A percentile compares a stretch with the other conserved stretches of the same genome.
Conservation (phyloP, 805 yeast species). For the Priceomyces carsonii region DNA sequence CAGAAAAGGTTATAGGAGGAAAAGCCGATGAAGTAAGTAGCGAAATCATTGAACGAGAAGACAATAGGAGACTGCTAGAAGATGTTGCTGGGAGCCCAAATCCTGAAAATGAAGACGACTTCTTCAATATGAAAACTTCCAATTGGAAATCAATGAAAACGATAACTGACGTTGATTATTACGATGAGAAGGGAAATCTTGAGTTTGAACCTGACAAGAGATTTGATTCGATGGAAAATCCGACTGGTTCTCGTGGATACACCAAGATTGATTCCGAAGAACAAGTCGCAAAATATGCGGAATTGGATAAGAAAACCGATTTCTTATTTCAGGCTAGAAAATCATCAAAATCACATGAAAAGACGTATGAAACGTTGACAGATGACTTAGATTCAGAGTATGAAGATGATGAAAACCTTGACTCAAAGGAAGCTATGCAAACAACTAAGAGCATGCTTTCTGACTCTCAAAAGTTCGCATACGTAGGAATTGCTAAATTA, state of each 20-base stretch:
- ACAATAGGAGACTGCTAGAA: background rate
- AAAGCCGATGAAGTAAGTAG: background rate
- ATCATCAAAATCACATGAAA: slow-evolving; percentile 28
- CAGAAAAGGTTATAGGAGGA: slow-evolving; percentile 8
- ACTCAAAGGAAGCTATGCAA: slow-evolving; percentile 65
- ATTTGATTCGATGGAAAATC: slow-evolving; percentile 40
- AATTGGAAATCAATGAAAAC: slow-evolving; percentile 90
- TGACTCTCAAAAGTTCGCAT: slow-evolving; percentile 88
- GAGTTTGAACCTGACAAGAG: slow-evolving; percentile 39
- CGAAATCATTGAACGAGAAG: background rate
- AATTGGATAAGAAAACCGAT: slow-evolving; percentile 53
- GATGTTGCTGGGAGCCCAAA: background rate
- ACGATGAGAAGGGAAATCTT: slow-evolving; percentile 75
- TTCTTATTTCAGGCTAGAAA: slow-evolving; percentile 41
- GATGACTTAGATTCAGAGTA: slow-evolving; percentile 28
- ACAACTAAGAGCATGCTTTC: slow-evolving; percentile 79
- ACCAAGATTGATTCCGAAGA: slow-evolving; percentile 87
- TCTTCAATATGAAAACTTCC: slow-evolving; percentile 38
- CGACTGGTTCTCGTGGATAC: slow-evolving; percentile 49
- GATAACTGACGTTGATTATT: slow-evolving; percentile 72
- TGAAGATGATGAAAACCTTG: slow-evolving; percentile 42
- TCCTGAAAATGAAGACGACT: slow-evolving; percentile 21
- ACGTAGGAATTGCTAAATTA: slow-evolving; percentile 80
- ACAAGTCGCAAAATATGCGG: slow-evolving; percentile 71
- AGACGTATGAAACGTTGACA: slow-evolving; percentile 16